phyloP scores from a whole-genome alignment of 1,284 basidiomycete species.

The Abortiporus biennis region DNA sequence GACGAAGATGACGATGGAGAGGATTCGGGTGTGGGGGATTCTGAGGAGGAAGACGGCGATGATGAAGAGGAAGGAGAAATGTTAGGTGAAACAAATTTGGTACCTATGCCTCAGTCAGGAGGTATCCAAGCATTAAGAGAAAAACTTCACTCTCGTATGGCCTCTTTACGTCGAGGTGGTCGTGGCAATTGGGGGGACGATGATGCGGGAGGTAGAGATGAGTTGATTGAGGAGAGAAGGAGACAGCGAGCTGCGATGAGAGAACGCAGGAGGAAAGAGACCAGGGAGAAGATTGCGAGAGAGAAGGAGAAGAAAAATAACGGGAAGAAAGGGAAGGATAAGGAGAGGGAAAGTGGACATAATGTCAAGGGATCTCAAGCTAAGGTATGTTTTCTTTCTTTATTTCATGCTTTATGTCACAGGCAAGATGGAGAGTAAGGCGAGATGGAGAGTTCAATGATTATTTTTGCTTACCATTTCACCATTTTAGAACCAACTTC shows the following conservation, averaged over 20 bases:
- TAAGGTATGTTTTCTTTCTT: conserved; percentile 6
- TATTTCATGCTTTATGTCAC: no score
- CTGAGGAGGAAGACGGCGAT: conserved; percentile 20
- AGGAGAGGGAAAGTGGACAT: conserved; percentile 36
- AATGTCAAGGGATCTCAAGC: conserved; percentile 36
- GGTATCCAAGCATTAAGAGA: conserved; percentile 70
- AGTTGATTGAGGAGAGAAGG: conserved; percentile 75
- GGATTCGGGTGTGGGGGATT: conserved; percentile 22
- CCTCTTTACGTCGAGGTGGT: conserved; percentile 53
- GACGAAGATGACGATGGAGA: conserved; percentile 23
- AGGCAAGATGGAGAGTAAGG: no score
- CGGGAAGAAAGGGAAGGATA: conserved; percentile 42
- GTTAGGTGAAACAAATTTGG: no score
- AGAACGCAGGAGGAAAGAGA: conserved; percentile 78
- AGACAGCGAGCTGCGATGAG: conserved; percentile 73
- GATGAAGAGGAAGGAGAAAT: conserved; percentile 17
- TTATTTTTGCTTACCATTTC: background rate
- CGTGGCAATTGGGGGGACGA: conserved; percentile 21
- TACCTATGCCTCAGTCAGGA: conserved; percentile 66
- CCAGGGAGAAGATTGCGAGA: conserved; percentile 69
- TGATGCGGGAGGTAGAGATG: conserved; percentile 66
- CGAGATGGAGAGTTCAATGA: no score
- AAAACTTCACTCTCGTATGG: conserved; percentile 77
- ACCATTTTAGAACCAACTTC: conserved; percentile 66
- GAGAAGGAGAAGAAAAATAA: conserved; percentile 47